phyloP scores from a whole-genome alignment of 345 rosid genomes.

The Heritiera fomes region DNA sequence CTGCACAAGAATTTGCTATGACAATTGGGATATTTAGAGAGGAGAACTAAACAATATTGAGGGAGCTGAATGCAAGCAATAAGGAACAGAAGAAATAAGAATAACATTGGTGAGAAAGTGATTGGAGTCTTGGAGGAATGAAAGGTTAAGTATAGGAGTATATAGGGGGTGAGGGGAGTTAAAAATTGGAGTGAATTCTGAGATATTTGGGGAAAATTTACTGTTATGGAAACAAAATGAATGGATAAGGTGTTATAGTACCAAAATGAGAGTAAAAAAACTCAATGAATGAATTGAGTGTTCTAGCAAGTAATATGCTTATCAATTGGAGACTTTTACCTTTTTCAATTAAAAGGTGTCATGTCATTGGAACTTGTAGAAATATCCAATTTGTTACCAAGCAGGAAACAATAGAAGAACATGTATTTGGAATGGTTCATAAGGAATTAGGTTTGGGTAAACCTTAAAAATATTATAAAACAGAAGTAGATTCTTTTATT shows the following conservation, averaged over 20 bases:
- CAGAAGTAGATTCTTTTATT: not conserved
- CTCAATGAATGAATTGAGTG: not conserved
- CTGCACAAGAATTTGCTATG: not conserved
- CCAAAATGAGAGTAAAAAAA: not conserved
- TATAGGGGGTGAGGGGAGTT: not conserved
- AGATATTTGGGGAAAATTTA: not conserved
- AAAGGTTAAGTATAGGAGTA: not conserved
- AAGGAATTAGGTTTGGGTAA: not conserved
- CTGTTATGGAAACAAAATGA: not conserved
- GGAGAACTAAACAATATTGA: not conserved
- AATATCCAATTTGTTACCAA: not conserved
- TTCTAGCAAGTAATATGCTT: not conserved
- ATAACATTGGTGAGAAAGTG: not conserved
- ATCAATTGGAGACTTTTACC: not conserved
- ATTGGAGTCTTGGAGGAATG: not conserved
- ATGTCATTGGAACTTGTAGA: not conserved
- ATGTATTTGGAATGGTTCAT: not conserved
- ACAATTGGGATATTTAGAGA: not conserved
- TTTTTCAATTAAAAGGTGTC: not conserved
- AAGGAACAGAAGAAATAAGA: not conserved
- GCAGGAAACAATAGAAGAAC: not conserved
- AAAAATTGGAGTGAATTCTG: not conserved
- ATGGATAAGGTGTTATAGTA: not conserved
- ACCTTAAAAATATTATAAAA: not conserved
- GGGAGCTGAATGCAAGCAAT: not conserved